Evolutionary conservation across 176 grass and related monocot genomes (phyloP), one percentile per base, ranked within the genome.

Genomic region (Triticum monococcum): DNA sequence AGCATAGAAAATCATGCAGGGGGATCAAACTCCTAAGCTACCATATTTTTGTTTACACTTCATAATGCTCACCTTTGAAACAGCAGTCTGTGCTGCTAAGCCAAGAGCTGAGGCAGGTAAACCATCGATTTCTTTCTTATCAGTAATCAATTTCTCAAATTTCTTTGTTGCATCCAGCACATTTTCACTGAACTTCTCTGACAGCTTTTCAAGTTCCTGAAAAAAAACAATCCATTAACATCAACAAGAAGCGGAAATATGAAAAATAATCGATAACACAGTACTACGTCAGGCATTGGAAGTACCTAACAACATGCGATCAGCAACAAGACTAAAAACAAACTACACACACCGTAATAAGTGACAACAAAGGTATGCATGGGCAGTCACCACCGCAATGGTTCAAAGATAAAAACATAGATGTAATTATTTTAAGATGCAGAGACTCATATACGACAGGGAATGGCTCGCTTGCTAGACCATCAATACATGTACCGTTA

Each of bases 181-280:
- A 85, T 98, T 98, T 75, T 98, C 96, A 72, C 92, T 98, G 72
- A 98, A 98, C 81, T 98, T 98, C 46, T 94, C 88, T 16, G 93
- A 81, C 43, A 98, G 63, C 70, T 96, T 98, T 78, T 98, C 96
- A 87, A 98, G 92, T 36, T 98, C 93, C 96, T 98, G 86, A 48
- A 93, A 91, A 41, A 59, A 48, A 54, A 23, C 59, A 50, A 38
- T 87, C 1, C 17, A 77, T 88, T 77, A 84, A 54, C 22, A 72
- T 31, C 9, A 71, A n/a, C 11, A 26, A 62, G 68, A 73, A 16
- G 12, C 0, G 4, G 10, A 68, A 68, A 61, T 18, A 54, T 22
- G n/a, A 38, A 28, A 66, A 65, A 18, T 56, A 63, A 64, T 26
- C 2, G 0, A 36, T n/a, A 22, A 24, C 23, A 22, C 20, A 30